A percentile compares a stretch with the other conserved stretches of the same genome.
These are phyloP conservation scores for Blastocystis sp. DNA, from an alignment of 352 stramenopile species.

Conservation along the genomic window DNA sequence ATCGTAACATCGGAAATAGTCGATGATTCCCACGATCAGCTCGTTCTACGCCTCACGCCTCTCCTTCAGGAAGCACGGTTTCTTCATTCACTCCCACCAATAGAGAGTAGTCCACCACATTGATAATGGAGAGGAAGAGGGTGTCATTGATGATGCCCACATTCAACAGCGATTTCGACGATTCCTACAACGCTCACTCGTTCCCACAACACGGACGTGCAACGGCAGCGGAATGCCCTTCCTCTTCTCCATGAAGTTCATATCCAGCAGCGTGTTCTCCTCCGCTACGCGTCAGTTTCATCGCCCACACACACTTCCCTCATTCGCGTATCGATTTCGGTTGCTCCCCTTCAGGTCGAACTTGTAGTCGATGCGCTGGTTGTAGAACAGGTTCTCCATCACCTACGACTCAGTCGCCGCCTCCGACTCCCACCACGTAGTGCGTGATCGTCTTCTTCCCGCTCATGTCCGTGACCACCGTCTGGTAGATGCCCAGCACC, in stretches of 20 bases:
- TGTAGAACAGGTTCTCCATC: constrained; percentile 74
- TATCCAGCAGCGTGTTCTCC: constrained; percentile 70
- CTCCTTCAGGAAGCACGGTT: neutral
- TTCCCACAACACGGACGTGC: neutral
- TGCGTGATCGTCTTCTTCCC: constrained; percentile 16
- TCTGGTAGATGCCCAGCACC: constrained; percentile 70
- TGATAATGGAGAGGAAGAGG: constrained; percentile 63
- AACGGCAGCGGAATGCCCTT: constrained; percentile 65
- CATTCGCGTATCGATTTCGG: constrained; percentile 68
- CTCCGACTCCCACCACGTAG: constrained; percentile 32
- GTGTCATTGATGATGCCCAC: constrained; percentile 65
- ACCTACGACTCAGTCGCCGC: constrained; percentile 2
- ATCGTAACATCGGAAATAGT: constrained; percentile 73
- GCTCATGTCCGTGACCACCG: neutral
- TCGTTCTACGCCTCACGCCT: constrained; percentile 32
- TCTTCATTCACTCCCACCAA: constrained; percentile 72
- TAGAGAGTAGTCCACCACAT: constrained; percentile 73
- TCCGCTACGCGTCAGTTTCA: constrained; percentile 11
- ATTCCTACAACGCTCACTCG: constrained; percentile 31
- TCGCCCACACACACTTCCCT: neutral
- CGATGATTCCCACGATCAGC: constrained; percentile 73
- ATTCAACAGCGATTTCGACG: constrained; percentile 62
- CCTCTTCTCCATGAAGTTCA: constrained; percentile 73
- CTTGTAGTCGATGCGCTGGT: constrained; percentile 56
- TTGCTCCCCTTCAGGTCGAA: constrained; percentile 73